Conservation (phyloP, 2,329 filamentous ascomycete genomes). For the Meredithiella fracta region DNA sequence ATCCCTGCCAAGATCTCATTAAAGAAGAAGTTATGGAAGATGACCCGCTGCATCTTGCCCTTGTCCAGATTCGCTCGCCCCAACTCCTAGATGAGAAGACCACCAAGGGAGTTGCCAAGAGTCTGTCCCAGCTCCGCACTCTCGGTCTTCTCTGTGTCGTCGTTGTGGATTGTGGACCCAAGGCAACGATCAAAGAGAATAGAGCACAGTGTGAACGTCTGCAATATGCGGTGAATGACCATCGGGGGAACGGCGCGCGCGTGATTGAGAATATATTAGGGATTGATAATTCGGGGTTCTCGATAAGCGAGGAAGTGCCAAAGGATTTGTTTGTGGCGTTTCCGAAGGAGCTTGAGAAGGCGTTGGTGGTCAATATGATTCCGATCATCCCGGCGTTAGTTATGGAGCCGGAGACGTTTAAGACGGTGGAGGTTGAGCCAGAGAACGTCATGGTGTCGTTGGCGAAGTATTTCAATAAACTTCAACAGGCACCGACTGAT, state of each 20-base stretch:
- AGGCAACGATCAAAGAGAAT: slow-evolving; percentile 26
- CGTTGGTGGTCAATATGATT: slow-evolving; percentile 2
- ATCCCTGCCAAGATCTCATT: slow-evolving; percentile 15
- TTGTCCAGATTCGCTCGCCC: slow-evolving; percentile 68
- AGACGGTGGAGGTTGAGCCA: slow-evolving; percentile 22
- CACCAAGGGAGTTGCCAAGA: slow-evolving; percentile 62
- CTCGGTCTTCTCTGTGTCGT: slow-evolving; percentile 71
- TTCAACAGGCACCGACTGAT: slow-evolving; percentile 29
- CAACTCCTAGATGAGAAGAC: slow-evolving; percentile 53
- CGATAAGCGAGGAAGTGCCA: not conserved
- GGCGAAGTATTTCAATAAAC: slow-evolving; percentile 56
- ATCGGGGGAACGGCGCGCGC: slow-evolving; percentile 50
- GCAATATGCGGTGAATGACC: slow-evolving; percentile 55
- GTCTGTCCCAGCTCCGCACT: slow-evolving; percentile 64
- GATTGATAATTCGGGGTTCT: not conserved
- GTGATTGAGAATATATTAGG: slow-evolving; percentile 37
- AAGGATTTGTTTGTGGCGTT: slow-evolving; percentile 9
- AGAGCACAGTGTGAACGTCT: slow-evolving; percentile 55
- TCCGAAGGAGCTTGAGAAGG: slow-evolving; percentile 9
- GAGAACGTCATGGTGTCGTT: slow-evolving; percentile 59
- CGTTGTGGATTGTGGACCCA: slow-evolving; percentile 54
- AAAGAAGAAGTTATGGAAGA: slow-evolving; percentile 10
- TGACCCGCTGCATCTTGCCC: slow-evolving; percentile 44
- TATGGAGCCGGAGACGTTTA: slow-evolving; percentile 8
- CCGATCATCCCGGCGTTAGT: slow-evolving; percentile 11